These are phyloP conservation scores for Hyphodiscus hymeniophilus DNA, from an alignment of 495 filamentous ascomycete genomes.

Conservation along the genomic window DNA sequence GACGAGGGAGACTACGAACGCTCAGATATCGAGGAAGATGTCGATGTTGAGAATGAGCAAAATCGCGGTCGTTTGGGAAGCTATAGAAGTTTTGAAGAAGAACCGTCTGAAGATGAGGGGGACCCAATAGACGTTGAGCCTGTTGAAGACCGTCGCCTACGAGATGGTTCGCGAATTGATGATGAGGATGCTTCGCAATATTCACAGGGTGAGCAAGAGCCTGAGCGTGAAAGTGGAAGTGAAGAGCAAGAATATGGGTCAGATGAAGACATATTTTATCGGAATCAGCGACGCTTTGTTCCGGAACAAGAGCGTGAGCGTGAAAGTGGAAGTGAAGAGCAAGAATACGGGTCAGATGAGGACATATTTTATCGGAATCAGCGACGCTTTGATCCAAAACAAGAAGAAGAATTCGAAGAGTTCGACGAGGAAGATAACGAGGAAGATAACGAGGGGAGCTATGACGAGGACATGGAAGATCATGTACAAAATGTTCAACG, in stretches of 20 bases:
- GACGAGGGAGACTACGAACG: slow-evolving; percentile 23
- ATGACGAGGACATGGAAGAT: slow-evolving; percentile 6
- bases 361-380: no score
- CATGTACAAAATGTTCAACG: slow-evolving; percentile 6
- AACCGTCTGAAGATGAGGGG: slow-evolving; percentile 16
- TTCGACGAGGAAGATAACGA: no score
- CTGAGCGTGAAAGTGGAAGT: no score
- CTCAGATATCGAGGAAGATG: no score
- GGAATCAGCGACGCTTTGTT: not conserved
- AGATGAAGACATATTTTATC: no score
- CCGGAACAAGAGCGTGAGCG: slow-evolving; percentile 4
- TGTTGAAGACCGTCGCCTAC: not conserved
- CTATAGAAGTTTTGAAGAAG: slow-evolving; percentile 10
- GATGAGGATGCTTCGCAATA: not conserved
- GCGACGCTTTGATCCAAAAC: not conserved
- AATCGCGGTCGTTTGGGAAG: not conserved
- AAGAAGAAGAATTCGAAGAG: slow-evolving; percentile 12
- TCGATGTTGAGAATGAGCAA: not conserved
- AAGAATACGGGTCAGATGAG: not conserved
- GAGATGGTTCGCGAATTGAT: not conserved
- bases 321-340: no score
- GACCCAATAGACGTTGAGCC: slow-evolving; percentile 1
- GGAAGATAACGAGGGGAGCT: slow-evolving; percentile 3
- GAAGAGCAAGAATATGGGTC: not conserved
- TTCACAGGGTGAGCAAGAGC: not conserved